Conservation (phyloP, 2,329 filamentous ascomycete genomes). For the Phaeosphaeria sp. region DNA sequence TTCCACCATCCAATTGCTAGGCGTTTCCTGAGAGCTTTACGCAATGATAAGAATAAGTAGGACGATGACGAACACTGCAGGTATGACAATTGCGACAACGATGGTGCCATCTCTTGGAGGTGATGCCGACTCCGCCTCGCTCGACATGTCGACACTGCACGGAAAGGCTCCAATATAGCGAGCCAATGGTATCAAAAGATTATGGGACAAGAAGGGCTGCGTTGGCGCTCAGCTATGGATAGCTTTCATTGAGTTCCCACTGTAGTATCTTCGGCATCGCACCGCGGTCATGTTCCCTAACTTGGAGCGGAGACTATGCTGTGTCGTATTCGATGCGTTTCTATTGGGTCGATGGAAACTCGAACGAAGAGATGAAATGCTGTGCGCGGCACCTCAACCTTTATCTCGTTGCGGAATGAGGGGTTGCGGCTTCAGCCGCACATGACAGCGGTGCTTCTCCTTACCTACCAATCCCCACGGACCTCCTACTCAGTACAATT, state of each 20-base stretch:
- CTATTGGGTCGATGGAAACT: conserved; percentile 3
- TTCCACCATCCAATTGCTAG: neutral
- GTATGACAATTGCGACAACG: conserved; percentile 40
- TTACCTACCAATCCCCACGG: conserved; percentile 5
- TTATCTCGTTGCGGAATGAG: conserved; percentile 5
- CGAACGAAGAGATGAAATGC: neutral
- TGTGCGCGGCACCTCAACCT: conserved; percentile 7
- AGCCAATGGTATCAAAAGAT: neutral
- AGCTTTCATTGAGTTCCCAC: neutral
- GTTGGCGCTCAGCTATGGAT: neutral
- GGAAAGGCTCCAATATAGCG: neutral
- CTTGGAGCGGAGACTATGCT: conserved; percentile 6
- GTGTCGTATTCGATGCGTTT: conserved; percentile 6
- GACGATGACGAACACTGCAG: conserved; percentile 38
- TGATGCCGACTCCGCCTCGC: conserved; percentile 12
- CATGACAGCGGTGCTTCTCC: conserved; percentile 18
- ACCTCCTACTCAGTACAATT: neutral
- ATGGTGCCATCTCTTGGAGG: conserved; percentile 20
- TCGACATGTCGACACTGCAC: conserved; percentile 17
- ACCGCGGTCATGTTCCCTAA: conserved; percentile 20
- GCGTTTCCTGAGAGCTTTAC: conserved; percentile 21
- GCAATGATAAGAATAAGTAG: conserved; percentile 38
- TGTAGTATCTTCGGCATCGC: conserved; percentile 6
- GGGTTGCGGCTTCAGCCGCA: conserved; percentile 3
- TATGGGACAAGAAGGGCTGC: neutral